phyloP scores from a whole-genome alignment of 768 basidiomycete species.

The Amanita rubescens region DNA sequence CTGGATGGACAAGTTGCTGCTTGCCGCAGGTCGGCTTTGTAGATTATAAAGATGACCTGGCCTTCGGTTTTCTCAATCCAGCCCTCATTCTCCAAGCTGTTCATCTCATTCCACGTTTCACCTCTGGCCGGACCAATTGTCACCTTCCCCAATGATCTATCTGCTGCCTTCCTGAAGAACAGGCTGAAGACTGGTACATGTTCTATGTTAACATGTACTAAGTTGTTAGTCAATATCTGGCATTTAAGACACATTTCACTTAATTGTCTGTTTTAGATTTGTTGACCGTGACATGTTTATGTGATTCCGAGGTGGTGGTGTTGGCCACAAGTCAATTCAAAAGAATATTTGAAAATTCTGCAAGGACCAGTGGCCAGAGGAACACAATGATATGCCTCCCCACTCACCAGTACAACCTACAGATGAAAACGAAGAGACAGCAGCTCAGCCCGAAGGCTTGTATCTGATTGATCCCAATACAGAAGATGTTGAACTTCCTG shows the following conservation, averaged over 20 bases:
- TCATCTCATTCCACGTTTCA: not conserved
- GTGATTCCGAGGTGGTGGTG: not conserved
- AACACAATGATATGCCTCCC: not conserved
- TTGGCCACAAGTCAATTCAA: conserved; percentile 3
- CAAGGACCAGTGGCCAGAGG: conserved; percentile 7
- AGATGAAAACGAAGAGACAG: not conserved
- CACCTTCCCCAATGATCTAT: not conserved
- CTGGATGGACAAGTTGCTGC: conserved; percentile 9
- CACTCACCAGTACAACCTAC: not conserved
- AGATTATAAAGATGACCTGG: not conserved
- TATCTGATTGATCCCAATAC: not conserved
- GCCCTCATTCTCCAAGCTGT: not conserved
- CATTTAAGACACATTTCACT: not conserved
- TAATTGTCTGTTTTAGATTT: conserved; percentile 7
- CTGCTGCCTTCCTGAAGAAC: not conserved
- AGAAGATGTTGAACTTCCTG: not conserved
- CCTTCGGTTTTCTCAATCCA: not conserved
- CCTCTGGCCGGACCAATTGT: not conserved
- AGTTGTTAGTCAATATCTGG: not conserved
- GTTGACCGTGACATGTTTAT: not conserved
- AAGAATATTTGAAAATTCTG: not conserved
- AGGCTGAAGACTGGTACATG: conserved; percentile 1
- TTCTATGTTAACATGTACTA: conserved; percentile 1
- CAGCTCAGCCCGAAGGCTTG: not conserved
- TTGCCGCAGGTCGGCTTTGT: conserved; percentile 18